Evolutionary conservation across 2,329 filamentous ascomycete species (phyloP).

Genomic region (Penicillium sp.): DNA sequence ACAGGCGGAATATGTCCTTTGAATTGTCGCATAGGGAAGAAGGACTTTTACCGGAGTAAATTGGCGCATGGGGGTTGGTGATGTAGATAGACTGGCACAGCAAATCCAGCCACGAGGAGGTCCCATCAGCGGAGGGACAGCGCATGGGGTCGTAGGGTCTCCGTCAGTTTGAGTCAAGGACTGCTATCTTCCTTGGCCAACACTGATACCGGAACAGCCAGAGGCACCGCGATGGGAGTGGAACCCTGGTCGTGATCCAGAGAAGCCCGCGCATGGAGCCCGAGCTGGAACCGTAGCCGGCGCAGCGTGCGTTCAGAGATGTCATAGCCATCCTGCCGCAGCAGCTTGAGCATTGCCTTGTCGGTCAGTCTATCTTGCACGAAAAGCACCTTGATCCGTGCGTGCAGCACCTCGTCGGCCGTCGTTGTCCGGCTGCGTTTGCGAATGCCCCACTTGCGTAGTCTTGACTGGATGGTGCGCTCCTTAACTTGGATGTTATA

Average conservation of each 20-base stretch:
- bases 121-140: slow-evolving; percentile 2
- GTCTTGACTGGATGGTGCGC: slow-evolving; percentile 25
- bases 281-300: slow-evolving; percentile 25
- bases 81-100: not conserved
- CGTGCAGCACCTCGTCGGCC: slow-evolving; percentile 22
- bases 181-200: slow-evolving; percentile 4
- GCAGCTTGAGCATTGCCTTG: slow-evolving; percentile 24
- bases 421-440: slow-evolving; percentile 26
- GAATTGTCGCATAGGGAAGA: slow-evolving; percentile 13
- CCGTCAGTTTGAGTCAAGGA: slow-evolving; percentile 2
- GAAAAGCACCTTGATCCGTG: slow-evolving; percentile 23
- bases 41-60: not conserved
- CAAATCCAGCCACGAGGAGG: not conserved
- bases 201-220: slow-evolving; percentile 1
- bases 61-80: slow-evolving; percentile 8
- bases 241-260: slow-evolving; percentile 12
- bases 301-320: slow-evolving; percentile 25
- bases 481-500: slow-evolving; percentile 27
- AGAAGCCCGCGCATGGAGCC: slow-evolving; percentile 20
- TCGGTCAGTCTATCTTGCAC: slow-evolving; percentile 23
- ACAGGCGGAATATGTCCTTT: slow-evolving; percentile 3
- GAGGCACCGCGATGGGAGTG: not conserved
- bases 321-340: slow-evolving; percentile 24
- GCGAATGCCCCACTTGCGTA: slow-evolving; percentile 27
- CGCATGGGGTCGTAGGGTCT: not conserved